Percentiles rank a stretch among this genome's conserved stretches.
Evolutionary conservation across 768 basidiomycete species (phyloP).

Genomic region (Phaeotremella skinneri): DNA sequence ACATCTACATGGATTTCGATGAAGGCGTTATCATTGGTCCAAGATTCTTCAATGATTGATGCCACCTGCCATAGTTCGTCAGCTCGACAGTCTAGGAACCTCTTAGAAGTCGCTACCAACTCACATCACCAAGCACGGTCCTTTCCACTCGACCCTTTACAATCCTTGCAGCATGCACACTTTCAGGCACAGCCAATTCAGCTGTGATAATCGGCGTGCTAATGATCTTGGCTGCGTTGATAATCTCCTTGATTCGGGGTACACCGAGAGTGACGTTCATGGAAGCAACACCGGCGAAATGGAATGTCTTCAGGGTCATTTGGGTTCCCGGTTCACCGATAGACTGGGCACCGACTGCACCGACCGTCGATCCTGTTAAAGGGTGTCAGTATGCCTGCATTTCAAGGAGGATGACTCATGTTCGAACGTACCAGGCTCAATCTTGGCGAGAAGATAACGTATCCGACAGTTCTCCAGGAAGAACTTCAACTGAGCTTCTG

Average conservation of each 20-base stretch:
- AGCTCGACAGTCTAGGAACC: not conserved
- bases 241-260: conserved; percentile 99
- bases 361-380: conserved; percentile 84
- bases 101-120: conserved; percentile 34
- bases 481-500: conserved; percentile 67
- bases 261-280: conserved; percentile 99
- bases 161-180: conserved; percentile 92
- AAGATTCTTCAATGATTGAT: conserved; percentile 89
- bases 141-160: conserved; percentile 96
- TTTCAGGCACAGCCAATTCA: conserved; percentile 72
- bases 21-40: conserved; percentile 88
- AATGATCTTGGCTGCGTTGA: conserved; percentile 96
- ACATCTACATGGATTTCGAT: conserved; percentile 88
- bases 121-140: conserved; percentile 86
- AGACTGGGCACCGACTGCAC: conserved; percentile 96
- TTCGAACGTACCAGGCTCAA: conserved; percentile 79
- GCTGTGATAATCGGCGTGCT: conserved; percentile 98
- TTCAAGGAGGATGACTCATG: not conserved
- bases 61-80: conserved; percentile 63
- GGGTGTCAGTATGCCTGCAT: not conserved
- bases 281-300: conserved; percentile 98
- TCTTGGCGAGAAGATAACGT: conserved; percentile 90
- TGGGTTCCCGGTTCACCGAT: conserved; percentile 99
- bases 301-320: conserved; percentile 99
- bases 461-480: conserved; percentile 88